These are phyloP conservation scores for Mycena alexandri DNA, from an alignment of 768 basidiomycete genomes.

Conservation along the genomic window DNA sequence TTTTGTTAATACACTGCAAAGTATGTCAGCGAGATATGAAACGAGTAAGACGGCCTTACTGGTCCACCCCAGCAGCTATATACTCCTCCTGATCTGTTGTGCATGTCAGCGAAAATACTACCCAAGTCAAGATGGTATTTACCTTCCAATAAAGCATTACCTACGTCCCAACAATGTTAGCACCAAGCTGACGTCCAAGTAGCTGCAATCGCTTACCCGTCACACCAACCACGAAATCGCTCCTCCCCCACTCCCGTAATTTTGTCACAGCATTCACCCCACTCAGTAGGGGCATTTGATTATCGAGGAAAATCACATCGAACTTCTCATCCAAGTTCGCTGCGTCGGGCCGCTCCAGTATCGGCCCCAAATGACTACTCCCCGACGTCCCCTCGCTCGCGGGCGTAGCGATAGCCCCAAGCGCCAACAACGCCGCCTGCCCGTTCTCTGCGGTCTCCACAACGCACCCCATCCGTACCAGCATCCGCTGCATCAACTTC, in stretches of 20 bases:
- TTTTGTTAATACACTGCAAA: slow-evolving; percentile 78
- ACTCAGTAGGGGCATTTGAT: slow-evolving; percentile 88
- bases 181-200: neutral
- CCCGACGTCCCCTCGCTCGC: slow-evolving; percentile 55
- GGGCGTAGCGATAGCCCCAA: slow-evolving; percentile 60
- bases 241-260: slow-evolving; percentile 73
- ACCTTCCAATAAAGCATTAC: slow-evolving; percentile 67
- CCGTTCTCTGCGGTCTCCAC: slow-evolving; percentile 91
- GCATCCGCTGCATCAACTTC: slow-evolving; percentile 82
- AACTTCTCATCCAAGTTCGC: slow-evolving; percentile 50
- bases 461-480: slow-evolving; percentile 81
- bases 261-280: slow-evolving; percentile 77
- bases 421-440: slow-evolving; percentile 78
- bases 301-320: slow-evolving; percentile 68
- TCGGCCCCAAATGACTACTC: slow-evolving; percentile 44
- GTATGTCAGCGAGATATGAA: slow-evolving; percentile 26
- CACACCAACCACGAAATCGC: slow-evolving; percentile 86
- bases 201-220: slow-evolving; percentile 61
- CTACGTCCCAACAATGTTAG: slow-evolving; percentile 43
- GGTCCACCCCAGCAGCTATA: slow-evolving; percentile 79
- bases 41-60: slow-evolving; percentile 57
- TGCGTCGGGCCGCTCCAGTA: slow-evolving; percentile 51
- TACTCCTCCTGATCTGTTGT: slow-evolving; percentile 81
- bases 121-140: slow-evolving; percentile 35
- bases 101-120: slow-evolving; percentile 41